These are phyloP conservation scores for Globisporangium paddicum DNA, from an alignment of 352 stramenopile species.

Conservation along the genomic window DNA sequence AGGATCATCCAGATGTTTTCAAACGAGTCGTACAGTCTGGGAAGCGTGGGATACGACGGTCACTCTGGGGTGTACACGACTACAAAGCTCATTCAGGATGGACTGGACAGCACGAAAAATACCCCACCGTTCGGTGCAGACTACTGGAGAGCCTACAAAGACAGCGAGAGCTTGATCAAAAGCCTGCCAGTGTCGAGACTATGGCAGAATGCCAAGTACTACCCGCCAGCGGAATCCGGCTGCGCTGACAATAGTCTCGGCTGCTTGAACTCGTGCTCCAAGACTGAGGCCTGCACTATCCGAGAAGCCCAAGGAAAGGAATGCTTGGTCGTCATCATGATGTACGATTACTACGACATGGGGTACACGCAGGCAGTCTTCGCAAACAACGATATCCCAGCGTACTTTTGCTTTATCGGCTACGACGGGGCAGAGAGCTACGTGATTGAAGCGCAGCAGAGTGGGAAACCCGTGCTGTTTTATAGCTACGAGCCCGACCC, in stretches of 20 bases:
- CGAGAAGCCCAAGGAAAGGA: slow-evolving; percentile 22
- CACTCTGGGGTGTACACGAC: slow-evolving; percentile 37
- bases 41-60: slow-evolving; percentile 35
- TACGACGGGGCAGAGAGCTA: slow-evolving; percentile 18
- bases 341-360: slow-evolving; percentile 24
- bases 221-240: slow-evolving; percentile 17
- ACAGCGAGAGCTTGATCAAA: slow-evolving; percentile 6
- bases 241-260: slow-evolving; percentile 29
- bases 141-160: slow-evolving; percentile 45
- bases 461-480: slow-evolving; percentile 29
- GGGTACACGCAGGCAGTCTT: slow-evolving; percentile 37
- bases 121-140: slow-evolving; percentile 27
- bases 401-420: slow-evolving; percentile 41
- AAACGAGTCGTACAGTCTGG: slow-evolving; percentile 32
- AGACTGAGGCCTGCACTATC: slow-evolving; percentile 31
- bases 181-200: slow-evolving; percentile 19
- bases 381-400: slow-evolving; percentile 33
- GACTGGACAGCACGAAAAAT: slow-evolving; percentile 12
- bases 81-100: slow-evolving; percentile 26
- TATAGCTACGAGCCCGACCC: slow-evolving; percentile 49
- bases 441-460: slow-evolving; percentile 23
- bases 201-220: slow-evolving; percentile 18
- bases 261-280: slow-evolving; percentile 39
- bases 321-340: slow-evolving; percentile 44
- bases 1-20: slow-evolving; percentile 3